Evolutionary conservation across 2,329 filamentous ascomycete genomes (phyloP).

Genomic region (Aureobasidium leucospermi): DNA sequence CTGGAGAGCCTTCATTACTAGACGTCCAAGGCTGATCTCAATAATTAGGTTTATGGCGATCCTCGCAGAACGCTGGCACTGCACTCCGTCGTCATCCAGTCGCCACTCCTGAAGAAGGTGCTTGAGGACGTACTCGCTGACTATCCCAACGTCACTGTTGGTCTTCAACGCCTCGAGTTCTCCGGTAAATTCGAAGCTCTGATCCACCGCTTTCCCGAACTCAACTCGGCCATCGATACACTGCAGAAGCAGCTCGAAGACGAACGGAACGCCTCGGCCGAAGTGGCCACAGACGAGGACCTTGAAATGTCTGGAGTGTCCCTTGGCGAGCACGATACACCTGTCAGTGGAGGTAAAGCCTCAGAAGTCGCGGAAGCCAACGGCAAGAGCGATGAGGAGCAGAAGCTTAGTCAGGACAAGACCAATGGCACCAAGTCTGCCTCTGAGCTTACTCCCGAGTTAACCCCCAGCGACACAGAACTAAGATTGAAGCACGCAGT

Average conservation of each 20-base stretch:
- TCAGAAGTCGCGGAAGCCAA: background rate
- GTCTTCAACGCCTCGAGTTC: conserved; percentile 55
- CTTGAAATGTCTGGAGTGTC: too few relatives aligned
- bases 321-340: background rate
- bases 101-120: conserved; percentile 51
- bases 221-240: conserved; percentile 33
- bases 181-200: conserved; percentile 55
- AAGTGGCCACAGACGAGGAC: too few relatives aligned
- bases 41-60: conserved; percentile 34
- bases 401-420: too few relatives aligned
- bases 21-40: background rate
- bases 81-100: conserved; percentile 58
- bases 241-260: conserved; percentile 16
- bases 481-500: conserved; percentile 30
- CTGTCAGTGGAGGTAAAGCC: background rate
- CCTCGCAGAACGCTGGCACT: conserved; percentile 54
- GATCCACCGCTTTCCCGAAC: conserved; percentile 54
- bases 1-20: too few relatives aligned
- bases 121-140: conserved; percentile 48
- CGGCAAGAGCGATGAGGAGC: background rate
- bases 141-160: conserved; percentile 55
- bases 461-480: background rate
- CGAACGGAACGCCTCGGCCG: too few relatives aligned
- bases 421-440: too few relatives aligned
- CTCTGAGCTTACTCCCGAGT: background rate